phyloP scores from a whole-genome alignment of 805 yeast species.

The Sungouiella blattae region DNA sequence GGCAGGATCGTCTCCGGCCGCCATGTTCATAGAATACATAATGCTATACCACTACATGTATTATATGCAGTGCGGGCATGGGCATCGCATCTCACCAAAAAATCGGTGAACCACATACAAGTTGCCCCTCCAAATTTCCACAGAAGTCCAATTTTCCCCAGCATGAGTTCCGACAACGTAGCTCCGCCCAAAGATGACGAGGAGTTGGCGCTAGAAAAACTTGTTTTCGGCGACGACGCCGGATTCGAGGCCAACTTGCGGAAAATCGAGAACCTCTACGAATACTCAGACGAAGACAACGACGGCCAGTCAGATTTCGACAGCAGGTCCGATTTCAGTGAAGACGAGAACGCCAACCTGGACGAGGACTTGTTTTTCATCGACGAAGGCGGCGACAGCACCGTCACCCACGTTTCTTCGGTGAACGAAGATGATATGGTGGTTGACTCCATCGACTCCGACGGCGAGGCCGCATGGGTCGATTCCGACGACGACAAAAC shows the following conservation, averaged over 20 bases:
- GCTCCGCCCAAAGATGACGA: conserved; percentile 79
- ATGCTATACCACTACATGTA: too few relatives aligned
- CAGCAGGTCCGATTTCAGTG: conserved; percentile 8
- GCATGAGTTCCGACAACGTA: background rate
- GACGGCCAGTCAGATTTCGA: background rate
- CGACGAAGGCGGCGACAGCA: conserved; percentile 42
- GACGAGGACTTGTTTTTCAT: conserved; percentile 41
- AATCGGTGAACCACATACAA: too few relatives aligned
- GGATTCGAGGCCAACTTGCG: conserved; percentile 67
- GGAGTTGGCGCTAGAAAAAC: conserved; percentile 72
- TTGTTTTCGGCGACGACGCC: conserved; percentile 85
- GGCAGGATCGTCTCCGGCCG: too few relatives aligned
- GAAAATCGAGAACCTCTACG: conserved; percentile 55
- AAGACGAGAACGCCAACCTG: conserved; percentile 26
- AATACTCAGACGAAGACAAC: conserved; percentile 35
- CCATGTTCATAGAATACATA: too few relatives aligned
- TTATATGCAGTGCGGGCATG: too few relatives aligned
- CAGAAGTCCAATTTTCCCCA: too few relatives aligned
- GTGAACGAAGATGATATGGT: background rate
- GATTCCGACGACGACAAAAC: conserved; percentile 89
- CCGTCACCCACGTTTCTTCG: conserved; percentile 10
- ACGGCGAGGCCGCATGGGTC: conserved; percentile 55
- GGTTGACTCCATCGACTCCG: conserved; percentile 19
- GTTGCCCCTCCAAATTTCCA: too few relatives aligned
- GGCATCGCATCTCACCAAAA: too few relatives aligned